Evolutionary conservation across 306 rosid genomes (phyloP).

Genomic region (Gastrolobium villosum): DNA sequence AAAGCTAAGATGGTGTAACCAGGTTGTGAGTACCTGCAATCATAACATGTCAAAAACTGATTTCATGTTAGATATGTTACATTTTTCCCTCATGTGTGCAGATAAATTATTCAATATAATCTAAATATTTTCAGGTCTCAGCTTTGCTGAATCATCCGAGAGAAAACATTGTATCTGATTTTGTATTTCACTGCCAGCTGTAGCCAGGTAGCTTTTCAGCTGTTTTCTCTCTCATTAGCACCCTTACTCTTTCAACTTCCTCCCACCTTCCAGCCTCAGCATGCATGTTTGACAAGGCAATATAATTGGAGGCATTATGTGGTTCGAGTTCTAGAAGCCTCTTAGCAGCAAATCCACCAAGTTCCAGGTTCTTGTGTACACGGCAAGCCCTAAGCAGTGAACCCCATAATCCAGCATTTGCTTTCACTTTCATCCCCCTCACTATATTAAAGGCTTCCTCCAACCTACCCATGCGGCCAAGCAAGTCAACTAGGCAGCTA

Average conservation of each 20-base stretch:
- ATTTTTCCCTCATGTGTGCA: slow-evolving; percentile 63
- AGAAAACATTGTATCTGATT: slow-evolving; percentile 66
- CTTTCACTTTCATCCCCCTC: slow-evolving; percentile 61
- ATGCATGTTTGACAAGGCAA: slow-evolving; percentile 79
- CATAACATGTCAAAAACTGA: slow-evolving; percentile 51
- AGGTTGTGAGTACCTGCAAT: slow-evolving; percentile 25
- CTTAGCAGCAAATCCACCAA: slow-evolving; percentile 66
- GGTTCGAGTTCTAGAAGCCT: slow-evolving; percentile 82
- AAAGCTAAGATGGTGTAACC: slow-evolving; percentile 7
- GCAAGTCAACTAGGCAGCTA: slow-evolving; percentile 82
- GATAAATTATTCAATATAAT: slow-evolving; percentile 54
- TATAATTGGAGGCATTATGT: slow-evolving; percentile 71
- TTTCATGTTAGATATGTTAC: slow-evolving; percentile 43
- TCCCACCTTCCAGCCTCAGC: slow-evolving; percentile 84
- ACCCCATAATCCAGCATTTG: slow-evolving; percentile 84
- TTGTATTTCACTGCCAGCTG: slow-evolving; percentile 80
- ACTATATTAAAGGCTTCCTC: slow-evolving; percentile 75
- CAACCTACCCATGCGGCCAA: slow-evolving; percentile 80
- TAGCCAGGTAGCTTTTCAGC: slow-evolving; percentile 79
- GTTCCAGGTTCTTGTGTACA: slow-evolving; percentile 61
- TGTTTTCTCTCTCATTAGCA: slow-evolving; percentile 62
- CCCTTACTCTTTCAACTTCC: slow-evolving; percentile 76
- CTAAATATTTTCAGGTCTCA: slow-evolving; percentile 57
- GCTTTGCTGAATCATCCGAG: slow-evolving; percentile 59
- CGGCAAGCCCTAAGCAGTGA: slow-evolving; percentile 79